Percentiles rank a stretch among this genome's conserved stretches.
Evolutionary conservation across 306 rosid genomes (phyloP).

Genomic region (Luffa aegyptiaca): DNA sequence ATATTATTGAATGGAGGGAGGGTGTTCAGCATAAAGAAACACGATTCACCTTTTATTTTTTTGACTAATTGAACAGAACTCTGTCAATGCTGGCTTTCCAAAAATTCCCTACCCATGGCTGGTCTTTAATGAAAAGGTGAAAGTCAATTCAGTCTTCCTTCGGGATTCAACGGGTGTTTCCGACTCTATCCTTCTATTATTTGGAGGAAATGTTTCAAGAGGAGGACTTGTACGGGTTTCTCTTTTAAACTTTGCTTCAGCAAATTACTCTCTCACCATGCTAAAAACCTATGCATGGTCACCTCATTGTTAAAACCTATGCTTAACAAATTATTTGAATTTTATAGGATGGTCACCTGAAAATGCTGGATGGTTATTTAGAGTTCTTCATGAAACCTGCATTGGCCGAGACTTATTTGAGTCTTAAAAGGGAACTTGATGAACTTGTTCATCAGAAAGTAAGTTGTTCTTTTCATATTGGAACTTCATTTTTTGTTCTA

Average conservation of each 20-base stretch:
- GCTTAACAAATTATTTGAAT: slow-evolving; percentile 12
- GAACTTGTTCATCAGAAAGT: slow-evolving; percentile 72
- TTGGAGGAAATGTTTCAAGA: slow-evolving; percentile 63
- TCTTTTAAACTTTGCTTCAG: neutral
- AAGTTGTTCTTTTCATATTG: slow-evolving; percentile 11
- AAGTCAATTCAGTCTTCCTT: slow-evolving; percentile 87
- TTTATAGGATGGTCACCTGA: slow-evolving; percentile 49
- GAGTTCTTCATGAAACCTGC: slow-evolving; percentile 88
- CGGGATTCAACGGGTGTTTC: slow-evolving; percentile 91
- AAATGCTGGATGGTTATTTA: slow-evolving; percentile 51
- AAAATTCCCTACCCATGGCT: slow-evolving; percentile 95
- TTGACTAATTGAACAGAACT: slow-evolving; percentile 37
- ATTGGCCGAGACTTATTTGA: slow-evolving; percentile 56
- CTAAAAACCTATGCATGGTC: no score
- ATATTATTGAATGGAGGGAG: slow-evolving; percentile 15
- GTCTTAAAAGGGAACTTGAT: slow-evolving; percentile 62
- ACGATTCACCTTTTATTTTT: slow-evolving; percentile 9
- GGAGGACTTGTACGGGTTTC: slow-evolving; percentile 32
- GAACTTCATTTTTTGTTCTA: neutral
- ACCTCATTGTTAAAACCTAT: neutral
- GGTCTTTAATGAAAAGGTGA: slow-evolving; percentile 86
- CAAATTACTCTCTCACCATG: neutral
- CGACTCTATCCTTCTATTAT: slow-evolving; percentile 71
- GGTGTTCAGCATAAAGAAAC: slow-evolving; percentile 2
- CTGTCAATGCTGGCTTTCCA: slow-evolving; percentile 65